These are phyloP conservation scores for Keithomyces neogunnii DNA, from an alignment of 2,329 filamentous ascomycete genomes.

Conservation along the genomic window DNA sequence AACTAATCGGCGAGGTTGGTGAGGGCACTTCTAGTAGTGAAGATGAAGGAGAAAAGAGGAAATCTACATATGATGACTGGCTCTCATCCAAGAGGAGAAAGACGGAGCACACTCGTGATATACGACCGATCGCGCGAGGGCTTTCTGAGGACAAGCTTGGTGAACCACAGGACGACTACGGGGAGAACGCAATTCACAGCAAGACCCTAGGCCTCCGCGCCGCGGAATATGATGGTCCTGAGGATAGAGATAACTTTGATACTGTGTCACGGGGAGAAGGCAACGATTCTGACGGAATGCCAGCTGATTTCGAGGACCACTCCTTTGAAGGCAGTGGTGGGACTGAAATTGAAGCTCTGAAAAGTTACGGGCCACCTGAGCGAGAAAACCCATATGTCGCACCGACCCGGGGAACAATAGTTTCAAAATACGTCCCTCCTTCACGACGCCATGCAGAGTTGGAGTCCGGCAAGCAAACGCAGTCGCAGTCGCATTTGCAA, in stretches of 20 bases:
- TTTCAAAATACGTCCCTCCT: constrained; percentile 79
- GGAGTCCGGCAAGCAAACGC: constrained; percentile 56
- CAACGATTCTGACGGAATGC: constrained; percentile 6
- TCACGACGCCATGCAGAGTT: constrained; percentile 56
- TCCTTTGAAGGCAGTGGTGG: constrained; percentile 27
- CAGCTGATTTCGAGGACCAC: constrained; percentile 20
- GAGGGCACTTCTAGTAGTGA: constrained; percentile 39
- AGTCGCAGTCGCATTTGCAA: constrained; percentile 58
- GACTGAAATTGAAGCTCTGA: constrained; percentile 17
- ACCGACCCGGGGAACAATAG: constrained; percentile 41
- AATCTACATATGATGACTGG: constrained; percentile 51
- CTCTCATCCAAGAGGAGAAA: constrained; percentile 43
- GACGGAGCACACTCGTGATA: constrained; percentile 8
- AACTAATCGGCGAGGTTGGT: constrained; percentile 59
- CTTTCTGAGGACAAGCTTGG: constrained; percentile 6
- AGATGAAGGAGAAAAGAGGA: constrained; percentile 53
- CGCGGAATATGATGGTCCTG: neutral
- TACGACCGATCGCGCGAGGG: constrained; percentile 6
- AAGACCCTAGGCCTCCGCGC: neutral
- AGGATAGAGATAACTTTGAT: neutral
- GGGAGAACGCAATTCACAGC: neutral
- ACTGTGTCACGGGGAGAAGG: neutral
- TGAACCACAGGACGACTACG: neutral
- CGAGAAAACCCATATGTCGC: constrained; percentile 87
- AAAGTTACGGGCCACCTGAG: constrained; percentile 34